Evolutionary conservation across 495 filamentous ascomycete genomes (phyloP).

Genomic region (Penicilliopsis zonata): DNA sequence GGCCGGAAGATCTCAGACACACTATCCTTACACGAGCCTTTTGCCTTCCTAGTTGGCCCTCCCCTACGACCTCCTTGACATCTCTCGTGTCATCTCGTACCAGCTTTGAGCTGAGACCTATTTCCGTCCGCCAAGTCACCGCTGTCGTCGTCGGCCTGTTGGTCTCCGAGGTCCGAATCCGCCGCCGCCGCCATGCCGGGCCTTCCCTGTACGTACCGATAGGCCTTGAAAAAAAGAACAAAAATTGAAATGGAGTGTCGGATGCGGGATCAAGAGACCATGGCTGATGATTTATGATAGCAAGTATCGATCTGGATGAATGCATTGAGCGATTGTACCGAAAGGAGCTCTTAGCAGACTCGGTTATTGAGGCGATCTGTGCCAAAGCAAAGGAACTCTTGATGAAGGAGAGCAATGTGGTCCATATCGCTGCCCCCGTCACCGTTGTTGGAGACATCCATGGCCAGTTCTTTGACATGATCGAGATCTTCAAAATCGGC

Average conservation of each 20-base stretch:
- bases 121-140: constrained; percentile 5
- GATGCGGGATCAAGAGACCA: not conserved
- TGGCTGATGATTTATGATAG: constrained; percentile 28
- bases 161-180: no score
- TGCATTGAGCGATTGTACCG: constrained; percentile 92
- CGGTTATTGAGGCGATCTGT: constrained; percentile 97
- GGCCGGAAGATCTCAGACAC: constrained; percentile 15
- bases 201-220: constrained; percentile 57
- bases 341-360: constrained; percentile 92
- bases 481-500: constrained; percentile 98
- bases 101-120: constrained; percentile 3
- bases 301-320: constrained; percentile 94
- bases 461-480: constrained; percentile 96
- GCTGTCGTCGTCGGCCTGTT: no score
- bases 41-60: constrained; percentile 5
- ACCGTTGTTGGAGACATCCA: constrained; percentile 99
- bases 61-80: constrained; percentile 1
- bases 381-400: constrained; percentile 96
- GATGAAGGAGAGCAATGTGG: constrained; percentile 99
- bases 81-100: constrained; percentile 7
- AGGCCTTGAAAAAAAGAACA: no score
- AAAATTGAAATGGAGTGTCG: no score
- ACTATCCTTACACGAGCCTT: constrained; percentile 10
- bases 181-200: constrained; percentile 68
- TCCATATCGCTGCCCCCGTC: constrained; percentile 89